Conservation (phyloP, 257 asterid genomes). For the Gentiana straminea region DNA sequence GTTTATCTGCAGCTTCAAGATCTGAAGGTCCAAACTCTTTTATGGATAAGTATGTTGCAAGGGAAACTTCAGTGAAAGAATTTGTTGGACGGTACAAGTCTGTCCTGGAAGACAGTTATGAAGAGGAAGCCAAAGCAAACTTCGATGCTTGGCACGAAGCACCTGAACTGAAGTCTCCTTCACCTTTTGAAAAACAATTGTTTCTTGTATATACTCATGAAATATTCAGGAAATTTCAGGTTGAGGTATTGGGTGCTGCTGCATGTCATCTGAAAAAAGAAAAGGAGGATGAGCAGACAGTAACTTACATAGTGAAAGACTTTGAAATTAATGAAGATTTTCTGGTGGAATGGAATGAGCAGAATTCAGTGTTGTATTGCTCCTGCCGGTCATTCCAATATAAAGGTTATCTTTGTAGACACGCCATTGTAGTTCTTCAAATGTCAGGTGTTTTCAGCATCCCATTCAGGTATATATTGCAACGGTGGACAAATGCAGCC, state of each 20-base stretch:
- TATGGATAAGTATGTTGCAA: constrained; percentile 55
- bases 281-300: constrained; percentile 42
- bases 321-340: constrained; percentile 52
- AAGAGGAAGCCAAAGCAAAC: constrained; percentile 86
- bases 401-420: constrained; percentile 85
- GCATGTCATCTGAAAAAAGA: constrained; percentile 89
- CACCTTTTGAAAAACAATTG: constrained; percentile 91
- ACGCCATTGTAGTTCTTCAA: constrained; percentile 87
- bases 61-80: constrained; percentile 57
- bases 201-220: constrained; percentile 60
- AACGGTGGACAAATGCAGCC: constrained; percentile 94
- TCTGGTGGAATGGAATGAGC: constrained; percentile 63
- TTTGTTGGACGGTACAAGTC: constrained; percentile 47
- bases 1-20: constrained; percentile 58
- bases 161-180: constrained; percentile 82
- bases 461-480: constrained; percentile 63
- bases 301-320: constrained; percentile 57
- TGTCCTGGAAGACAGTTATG: constrained; percentile 63
- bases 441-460: constrained; percentile 85
- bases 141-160: constrained; percentile 95
- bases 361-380: constrained; percentile 45
- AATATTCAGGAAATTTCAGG: constrained; percentile 78
- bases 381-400: constrained; percentile 66
- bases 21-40: constrained; percentile 55
- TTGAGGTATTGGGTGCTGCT: constrained; percentile 80